Evolutionary conservation across 306 rosid genomes (phyloP).

Genomic region (Vigna unguiculata): DNA sequence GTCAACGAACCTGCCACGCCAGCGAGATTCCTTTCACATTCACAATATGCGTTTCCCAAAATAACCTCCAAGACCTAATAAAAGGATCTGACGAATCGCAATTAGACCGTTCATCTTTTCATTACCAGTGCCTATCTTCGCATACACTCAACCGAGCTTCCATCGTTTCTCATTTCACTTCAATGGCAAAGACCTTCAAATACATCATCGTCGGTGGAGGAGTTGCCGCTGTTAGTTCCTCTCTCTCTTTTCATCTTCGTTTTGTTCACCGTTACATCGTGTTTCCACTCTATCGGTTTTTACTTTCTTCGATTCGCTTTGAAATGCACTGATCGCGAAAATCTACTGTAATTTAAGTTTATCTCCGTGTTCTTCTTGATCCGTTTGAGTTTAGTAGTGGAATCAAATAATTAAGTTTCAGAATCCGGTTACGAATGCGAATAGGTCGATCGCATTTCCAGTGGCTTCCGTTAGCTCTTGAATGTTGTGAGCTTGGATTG

Average conservation of each 20-base stretch:
- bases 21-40: slow-evolving; percentile 46
- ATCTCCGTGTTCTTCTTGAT: slow-evolving; percentile 5
- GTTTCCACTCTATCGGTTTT: neutral
- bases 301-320: neutral
- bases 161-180: neutral
- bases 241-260: neutral
- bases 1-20: slow-evolving; percentile 55
- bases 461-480: neutral
- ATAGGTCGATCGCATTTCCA: slow-evolving; percentile 14
- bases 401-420: neutral
- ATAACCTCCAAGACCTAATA: slow-evolving; percentile 26
- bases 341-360: neutral
- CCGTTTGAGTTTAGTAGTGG: slow-evolving; percentile 5
- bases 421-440: slow-evolving; percentile 16
- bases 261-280: neutral
- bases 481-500: slow-evolving; percentile 1
- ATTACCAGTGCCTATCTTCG: neutral
- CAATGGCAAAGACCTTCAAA: slow-evolving; percentile 88
- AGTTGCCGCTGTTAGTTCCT: slow-evolving; percentile 84
- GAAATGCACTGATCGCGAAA: slow-evolving; percentile 33
- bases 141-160: neutral
- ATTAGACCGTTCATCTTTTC: neutral
- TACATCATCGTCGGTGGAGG: slow-evolving; percentile 92
- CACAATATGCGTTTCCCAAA: slow-evolving; percentile 34
- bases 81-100: slow-evolving; percentile 39